phyloP scores from a whole-genome alignment of 164 flowering plant genomes.

The Warburgia ugandensis region DNA sequence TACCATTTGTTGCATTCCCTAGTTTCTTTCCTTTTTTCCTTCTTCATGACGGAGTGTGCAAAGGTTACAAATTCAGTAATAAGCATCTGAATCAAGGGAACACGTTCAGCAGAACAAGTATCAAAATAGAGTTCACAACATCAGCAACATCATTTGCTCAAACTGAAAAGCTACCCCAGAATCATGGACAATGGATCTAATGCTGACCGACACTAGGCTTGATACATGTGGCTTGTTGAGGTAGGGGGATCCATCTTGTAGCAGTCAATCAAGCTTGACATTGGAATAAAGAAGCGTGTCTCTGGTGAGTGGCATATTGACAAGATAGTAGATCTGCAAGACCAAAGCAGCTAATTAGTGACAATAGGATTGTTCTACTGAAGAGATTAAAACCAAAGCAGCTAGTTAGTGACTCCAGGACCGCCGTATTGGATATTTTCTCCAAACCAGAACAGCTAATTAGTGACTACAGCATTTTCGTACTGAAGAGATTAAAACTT shows the following conservation, averaged over 20 bases:
- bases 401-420: no score
- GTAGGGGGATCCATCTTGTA: neutral
- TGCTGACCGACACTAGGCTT: neutral
- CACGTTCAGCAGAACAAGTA: neutral
- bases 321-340: constrained; percentile 5
- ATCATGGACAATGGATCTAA: neutral
- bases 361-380: no score
- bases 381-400: no score
- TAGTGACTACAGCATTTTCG: no score
- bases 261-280: constrained; percentile 15
- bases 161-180: neutral
- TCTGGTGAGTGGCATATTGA: constrained; percentile 17
- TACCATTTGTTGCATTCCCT: no score
- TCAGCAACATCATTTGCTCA: neutral
- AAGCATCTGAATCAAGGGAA: neutral
- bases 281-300: constrained; percentile 18
- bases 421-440: no score
- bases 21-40: no score
- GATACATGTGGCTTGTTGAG: neutral
- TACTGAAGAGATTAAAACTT: no score
- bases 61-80: neutral
- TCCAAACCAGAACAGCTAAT: no score
- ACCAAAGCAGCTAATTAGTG: neutral
- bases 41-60: no score
- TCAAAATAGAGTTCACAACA: constrained; percentile 3